Evolutionary conservation across 805 yeast species (phyloP).

Genomic region (Candida nemodendra): DNA sequence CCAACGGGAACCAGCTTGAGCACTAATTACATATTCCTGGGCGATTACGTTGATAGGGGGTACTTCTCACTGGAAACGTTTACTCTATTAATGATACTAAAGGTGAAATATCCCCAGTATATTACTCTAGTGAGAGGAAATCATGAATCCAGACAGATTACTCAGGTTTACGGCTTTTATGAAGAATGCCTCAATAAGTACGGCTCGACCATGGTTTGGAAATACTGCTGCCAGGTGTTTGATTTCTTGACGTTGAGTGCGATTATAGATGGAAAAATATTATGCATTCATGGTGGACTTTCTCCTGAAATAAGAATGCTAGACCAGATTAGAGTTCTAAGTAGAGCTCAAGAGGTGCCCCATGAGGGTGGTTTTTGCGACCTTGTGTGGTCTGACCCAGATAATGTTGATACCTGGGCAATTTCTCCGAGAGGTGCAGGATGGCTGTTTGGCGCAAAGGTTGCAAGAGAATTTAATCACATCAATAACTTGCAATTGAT

Average conservation of each 20-base stretch:
- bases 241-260: conserved; percentile 94
- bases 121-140: conserved; percentile 95
- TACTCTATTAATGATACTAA: conserved; percentile 88
- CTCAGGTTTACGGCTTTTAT: conserved; percentile 98
- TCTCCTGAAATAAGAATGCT: conserved; percentile 97
- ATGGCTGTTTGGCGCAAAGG: conserved; percentile 93
- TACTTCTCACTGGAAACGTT: conserved; percentile 92
- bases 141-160: conserved; percentile 94
- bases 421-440: conserved; percentile 98
- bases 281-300: conserved; percentile 96
- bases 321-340: conserved; percentile 90
- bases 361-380: conserved; percentile 99
- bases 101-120: conserved; percentile 66
- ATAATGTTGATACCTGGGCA: conserved; percentile 97
- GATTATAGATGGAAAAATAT: conserved; percentile 87
- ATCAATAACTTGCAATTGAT: conserved; percentile 84
- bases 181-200: conserved; percentile 93
- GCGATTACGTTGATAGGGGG: conserved; percentile 98
- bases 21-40: conserved; percentile 76
- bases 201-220: conserved; percentile 95
- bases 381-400: conserved; percentile 97
- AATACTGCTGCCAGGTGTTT: conserved; percentile 93
- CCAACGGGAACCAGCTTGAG: conserved; percentile 58
- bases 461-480: conserved; percentile 93
- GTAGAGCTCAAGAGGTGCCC: conserved; percentile 97